These are phyloP conservation scores for Saitozyma podzolica DNA, from an alignment of 768 basidiomycete species.

Conservation along the genomic window DNA sequence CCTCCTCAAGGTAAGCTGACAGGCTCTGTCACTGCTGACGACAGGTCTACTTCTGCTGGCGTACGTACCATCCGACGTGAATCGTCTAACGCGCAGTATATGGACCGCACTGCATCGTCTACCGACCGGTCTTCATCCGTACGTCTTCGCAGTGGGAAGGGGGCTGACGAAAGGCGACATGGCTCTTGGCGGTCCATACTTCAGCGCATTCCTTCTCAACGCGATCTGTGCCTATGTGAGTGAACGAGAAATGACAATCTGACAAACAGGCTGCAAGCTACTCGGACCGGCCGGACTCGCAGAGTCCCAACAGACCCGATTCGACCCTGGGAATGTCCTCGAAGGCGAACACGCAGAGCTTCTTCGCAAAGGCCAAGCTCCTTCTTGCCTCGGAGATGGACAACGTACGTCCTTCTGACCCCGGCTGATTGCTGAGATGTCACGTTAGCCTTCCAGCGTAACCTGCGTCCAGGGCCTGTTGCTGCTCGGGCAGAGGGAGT, in stretches of 20 bases:
- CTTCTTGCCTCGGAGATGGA: slow-evolving; percentile 24
- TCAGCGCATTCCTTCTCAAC: slow-evolving; percentile 26
- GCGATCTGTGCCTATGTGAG: slow-evolving; percentile 23
- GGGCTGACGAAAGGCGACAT: slow-evolving; percentile 16
- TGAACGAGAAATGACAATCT: neutral
- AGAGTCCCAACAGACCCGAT: neutral
- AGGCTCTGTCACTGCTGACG: neutral
- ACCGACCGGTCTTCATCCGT: slow-evolving; percentile 29
- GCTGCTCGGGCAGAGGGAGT: slow-evolving; percentile 22
- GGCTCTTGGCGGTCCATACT: slow-evolving; percentile 29
- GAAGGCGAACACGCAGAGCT: neutral
- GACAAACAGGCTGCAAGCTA: slow-evolving; percentile 15
- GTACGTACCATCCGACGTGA: slow-evolving; percentile 6
- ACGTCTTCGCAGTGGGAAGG: neutral
- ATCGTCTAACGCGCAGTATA: slow-evolving; percentile 13
- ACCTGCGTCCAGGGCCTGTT: slow-evolving; percentile 25
- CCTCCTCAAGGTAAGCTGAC: slow-evolving; percentile 21
- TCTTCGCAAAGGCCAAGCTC: slow-evolving; percentile 16
- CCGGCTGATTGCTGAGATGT: neutral
- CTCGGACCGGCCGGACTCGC: slow-evolving; percentile 9
- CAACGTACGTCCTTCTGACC: slow-evolving; percentile 6
- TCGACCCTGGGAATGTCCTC: slow-evolving; percentile 1
- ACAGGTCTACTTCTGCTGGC: slow-evolving; percentile 26
- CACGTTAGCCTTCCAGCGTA: slow-evolving; percentile 19
- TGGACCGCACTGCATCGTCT: slow-evolving; percentile 26